Base-by-base conservation (phyloP, 371 early-diverging fungal species). In the Mucor indicus region DNA sequence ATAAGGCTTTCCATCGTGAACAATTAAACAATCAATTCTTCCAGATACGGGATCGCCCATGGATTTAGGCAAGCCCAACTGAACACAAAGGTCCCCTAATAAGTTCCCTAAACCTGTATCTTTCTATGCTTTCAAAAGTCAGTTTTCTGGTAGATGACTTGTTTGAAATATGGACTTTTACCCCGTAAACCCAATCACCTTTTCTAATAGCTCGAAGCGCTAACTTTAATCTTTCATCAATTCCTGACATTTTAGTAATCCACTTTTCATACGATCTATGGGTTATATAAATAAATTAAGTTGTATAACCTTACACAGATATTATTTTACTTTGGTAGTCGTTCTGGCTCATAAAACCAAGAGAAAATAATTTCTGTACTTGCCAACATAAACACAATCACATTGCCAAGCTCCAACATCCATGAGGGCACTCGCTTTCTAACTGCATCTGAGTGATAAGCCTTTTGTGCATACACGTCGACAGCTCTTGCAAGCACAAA, bases 341-440 rank as follows among this genome's bases (percentile, higher is more conserved):
- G 57, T 17, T 60, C 46, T 4, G 80, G 79, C 22, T 63, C 79
- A 53, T 71, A 84, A 35, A 85, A 55, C 83, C 83, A 85, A 6
- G 80, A 71, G 42, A 67, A 83, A 72, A 85, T 83, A 44, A 84
- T 84, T 52, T 84, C 80, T 16, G 82, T 73, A 40, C 77, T 77
- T 6, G 76, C 69, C 22, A 77, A 11, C 25, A 79, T 68, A 53
- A 85, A 83, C 8, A 81, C 76, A 15, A 60, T 52, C 3, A 81
- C 66, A 23, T 77, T 80, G 1, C 75, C 75, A 55, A 79, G 69
- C n/a, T 73, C 61, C n/a, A 79, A 47, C 22, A 75, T 35, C 72
- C 75, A 72, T 15, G 55, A 38, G 12, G 81, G 76, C 44, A 83
- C 50, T n/a, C 40, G 22, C 56, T 69, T 42, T 48, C 69, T 68